A percentile compares a stretch with the other conserved stretches of the same genome.
phyloP scores from a whole-genome alignment of 2,329 filamentous ascomycete species.

The Fusarium sp. region DNA sequence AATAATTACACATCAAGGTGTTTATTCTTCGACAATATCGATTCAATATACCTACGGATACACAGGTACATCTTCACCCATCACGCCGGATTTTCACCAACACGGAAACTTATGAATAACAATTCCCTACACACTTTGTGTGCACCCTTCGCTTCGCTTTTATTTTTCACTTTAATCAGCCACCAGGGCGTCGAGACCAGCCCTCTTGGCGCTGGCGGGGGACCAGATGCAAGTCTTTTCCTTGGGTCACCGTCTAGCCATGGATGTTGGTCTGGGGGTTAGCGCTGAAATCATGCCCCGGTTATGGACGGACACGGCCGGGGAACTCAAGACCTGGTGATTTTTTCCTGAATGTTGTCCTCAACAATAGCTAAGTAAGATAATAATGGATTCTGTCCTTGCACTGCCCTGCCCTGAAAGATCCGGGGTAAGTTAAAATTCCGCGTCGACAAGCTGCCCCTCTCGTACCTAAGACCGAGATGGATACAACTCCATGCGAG shows the following conservation, averaged over 20 bases:
- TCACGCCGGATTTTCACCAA: background rate
- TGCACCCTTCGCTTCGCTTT: slow-evolving; percentile 4
- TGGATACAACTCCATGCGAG: slow-evolving; percentile 27
- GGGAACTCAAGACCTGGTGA: slow-evolving; percentile 21
- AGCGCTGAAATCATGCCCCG: slow-evolving; percentile 33
- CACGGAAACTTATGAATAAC: background rate
- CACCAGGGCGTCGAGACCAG: slow-evolving; percentile 29
- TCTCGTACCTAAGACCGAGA: slow-evolving; percentile 14
- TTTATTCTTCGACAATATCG: background rate
- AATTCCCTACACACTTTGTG: background rate
- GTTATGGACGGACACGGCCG: slow-evolving; percentile 19
- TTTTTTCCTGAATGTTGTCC: slow-evolving; percentile 11
- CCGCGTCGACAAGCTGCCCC: slow-evolving; percentile 20
- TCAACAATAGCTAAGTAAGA: slow-evolving; percentile 1
- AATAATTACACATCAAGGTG: background rate
- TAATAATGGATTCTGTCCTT: background rate
- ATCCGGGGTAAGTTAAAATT: slow-evolving; percentile 15
- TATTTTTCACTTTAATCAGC: slow-evolving; percentile 23
- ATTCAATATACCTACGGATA: background rate
- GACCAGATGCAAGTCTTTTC: slow-evolving; percentile 36
- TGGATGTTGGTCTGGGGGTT: slow-evolving; percentile 29
- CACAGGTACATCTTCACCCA: background rate
- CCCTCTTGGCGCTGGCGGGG: slow-evolving; percentile 23
- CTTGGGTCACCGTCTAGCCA: slow-evolving; percentile 16
- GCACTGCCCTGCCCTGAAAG: slow-evolving; percentile 13